Evolutionary conservation across 495 filamentous ascomycete species (phyloP), one percentile per base, ranked within the genome.

Genomic region (Opeltia flavorubescens): DNA sequence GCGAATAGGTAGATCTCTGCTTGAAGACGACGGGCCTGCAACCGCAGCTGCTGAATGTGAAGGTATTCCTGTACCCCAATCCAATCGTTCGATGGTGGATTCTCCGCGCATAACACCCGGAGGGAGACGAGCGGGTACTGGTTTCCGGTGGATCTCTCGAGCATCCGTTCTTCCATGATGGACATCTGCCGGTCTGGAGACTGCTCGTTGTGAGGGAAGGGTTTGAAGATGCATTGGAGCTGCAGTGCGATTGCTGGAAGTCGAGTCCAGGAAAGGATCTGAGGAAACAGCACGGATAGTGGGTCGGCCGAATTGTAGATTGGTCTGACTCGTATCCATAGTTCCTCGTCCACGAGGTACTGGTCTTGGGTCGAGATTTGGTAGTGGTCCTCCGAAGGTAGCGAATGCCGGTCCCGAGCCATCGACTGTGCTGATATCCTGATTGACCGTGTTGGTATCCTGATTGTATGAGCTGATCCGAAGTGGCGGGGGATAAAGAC

Each of bases 11-110:
- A 6, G 38, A 21, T 12, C 38, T 21, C 6, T 21, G 21, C 21
- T 12, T 25, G 5, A 21, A 20, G 20, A 17, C 24, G 33, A 61
- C 60, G 54, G 57, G 53, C 41, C 52, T 64, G 48, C 55, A 55
- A 52, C 52, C 58, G 29, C 59, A 62, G 40, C 48, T 65, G 43
- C 20, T 5, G 38, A 9, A 25, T 41, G 17, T 25, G 38, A 21
- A 41, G 38, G 38, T 13, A 41, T 23, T 25, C 12, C 38, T 12
- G 20, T 1, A n/a, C 5, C 21, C 18, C 17, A 17, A 21, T 21
- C 17, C 8, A 1, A 12, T 25, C 21, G 38, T 23, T 25, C 38
- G 38, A 2, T 21, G 21, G 4, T 2, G 15, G 21, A 6, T 2
- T 3, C 11, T 41, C 12, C 9, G 5, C 15, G 60, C 62, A 25